phyloP scores from a whole-genome alignment of 805 yeast species.

The Cyberlindnera misumaiensis region DNA sequence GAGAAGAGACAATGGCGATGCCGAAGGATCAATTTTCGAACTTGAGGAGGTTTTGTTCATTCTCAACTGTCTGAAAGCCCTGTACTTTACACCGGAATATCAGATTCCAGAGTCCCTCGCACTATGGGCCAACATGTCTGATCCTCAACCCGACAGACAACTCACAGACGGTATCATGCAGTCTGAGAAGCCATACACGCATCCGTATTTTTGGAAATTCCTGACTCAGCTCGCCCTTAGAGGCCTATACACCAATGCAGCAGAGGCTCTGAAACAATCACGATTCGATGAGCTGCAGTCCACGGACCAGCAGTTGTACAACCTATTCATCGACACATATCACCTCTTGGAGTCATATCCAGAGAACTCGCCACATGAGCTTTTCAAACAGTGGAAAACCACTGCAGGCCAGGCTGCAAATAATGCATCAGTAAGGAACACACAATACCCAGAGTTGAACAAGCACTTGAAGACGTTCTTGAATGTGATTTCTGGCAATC shows the following conservation, averaged over 20 bases:
- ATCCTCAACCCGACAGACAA: slow-evolving; percentile 55
- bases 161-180: slow-evolving; percentile 39
- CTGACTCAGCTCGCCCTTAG: slow-evolving; percentile 50
- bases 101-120: slow-evolving; percentile 36
- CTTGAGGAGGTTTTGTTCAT: slow-evolving; percentile 43
- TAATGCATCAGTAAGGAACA: slow-evolving; percentile 19
- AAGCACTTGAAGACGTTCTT: slow-evolving; percentile 27
- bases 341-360: slow-evolving; percentile 32
- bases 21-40: slow-evolving; percentile 27
- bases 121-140: slow-evolving; percentile 66
- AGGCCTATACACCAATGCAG: slow-evolving; percentile 55
- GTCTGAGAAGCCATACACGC: slow-evolving; percentile 39
- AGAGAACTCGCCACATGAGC: slow-evolving; percentile 20
- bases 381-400: slow-evolving; percentile 33
- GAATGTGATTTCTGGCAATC: slow-evolving; percentile 31
- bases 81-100: slow-evolving; percentile 33
- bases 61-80: slow-evolving; percentile 51
- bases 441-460: slow-evolving; percentile 13
- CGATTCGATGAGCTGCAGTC: slow-evolving; percentile 33
- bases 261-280: slow-evolving; percentile 37
- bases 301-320: slow-evolving; percentile 18
- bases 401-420: slow-evolving; percentile 20
- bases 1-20: slow-evolving; percentile 25
- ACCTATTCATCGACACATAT: slow-evolving; percentile 27
- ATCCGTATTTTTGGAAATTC: slow-evolving; percentile 56